Conservation (phyloP, 306 rosid species). For the Carpinus viminea region DNA sequence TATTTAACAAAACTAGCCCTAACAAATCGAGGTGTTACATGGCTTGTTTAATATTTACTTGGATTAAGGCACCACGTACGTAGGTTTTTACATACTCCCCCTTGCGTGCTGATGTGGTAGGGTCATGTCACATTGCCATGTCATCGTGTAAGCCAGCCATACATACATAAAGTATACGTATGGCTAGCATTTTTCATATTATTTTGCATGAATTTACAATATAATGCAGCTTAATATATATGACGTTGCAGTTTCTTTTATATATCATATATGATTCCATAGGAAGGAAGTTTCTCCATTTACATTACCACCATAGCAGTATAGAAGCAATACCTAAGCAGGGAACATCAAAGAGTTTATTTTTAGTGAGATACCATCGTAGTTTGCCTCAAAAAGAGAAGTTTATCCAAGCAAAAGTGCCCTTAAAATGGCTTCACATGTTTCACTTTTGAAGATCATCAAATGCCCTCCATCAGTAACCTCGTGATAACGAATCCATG, state of each 20-base stretch:
- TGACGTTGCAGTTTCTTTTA: neutral
- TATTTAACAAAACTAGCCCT: no score
- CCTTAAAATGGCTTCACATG: slow-evolving; percentile 55
- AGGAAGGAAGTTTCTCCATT: neutral
- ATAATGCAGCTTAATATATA: no score
- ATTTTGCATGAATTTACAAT: no score
- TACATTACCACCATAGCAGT: neutral
- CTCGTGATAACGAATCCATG: slow-evolving; percentile 84
- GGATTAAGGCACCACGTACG: no score
- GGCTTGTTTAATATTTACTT: no score
- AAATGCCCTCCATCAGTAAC: slow-evolving; percentile 63
- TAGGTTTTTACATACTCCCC: no score
- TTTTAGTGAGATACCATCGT: neutral
- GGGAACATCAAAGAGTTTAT: neutral
- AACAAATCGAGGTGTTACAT: no score
- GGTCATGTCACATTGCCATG: no score
- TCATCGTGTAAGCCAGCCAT: no score
- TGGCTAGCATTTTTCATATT: no score
- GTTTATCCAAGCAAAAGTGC: slow-evolving; percentile 49
- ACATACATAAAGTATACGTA: no score
- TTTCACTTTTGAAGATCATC: slow-evolving; percentile 23
- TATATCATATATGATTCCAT: neutral
- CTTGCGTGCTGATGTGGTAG: no score
- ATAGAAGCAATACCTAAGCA: neutral
- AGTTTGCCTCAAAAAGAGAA: neutral